Percentiles rank a stretch among this genome's conserved stretches.
These are phyloP conservation scores for Mallotus japonicus DNA, from an alignment of 441 rosid genomes.

Conservation along the genomic window DNA sequence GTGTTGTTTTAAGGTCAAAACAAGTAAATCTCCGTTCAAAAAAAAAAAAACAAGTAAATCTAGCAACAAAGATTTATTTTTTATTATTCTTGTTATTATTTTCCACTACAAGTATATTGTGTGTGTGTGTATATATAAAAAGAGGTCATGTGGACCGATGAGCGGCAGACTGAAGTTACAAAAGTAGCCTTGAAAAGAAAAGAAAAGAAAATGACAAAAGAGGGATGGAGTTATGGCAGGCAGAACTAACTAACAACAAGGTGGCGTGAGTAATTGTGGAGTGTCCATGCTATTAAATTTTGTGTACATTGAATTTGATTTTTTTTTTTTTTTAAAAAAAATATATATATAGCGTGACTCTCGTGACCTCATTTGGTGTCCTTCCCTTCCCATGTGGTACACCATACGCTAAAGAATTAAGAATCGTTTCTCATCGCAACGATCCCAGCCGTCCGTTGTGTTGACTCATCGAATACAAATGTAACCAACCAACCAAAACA, in stretches of 20 bases:
- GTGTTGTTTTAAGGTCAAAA: neutral
- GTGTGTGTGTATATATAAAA: too few species aligned
- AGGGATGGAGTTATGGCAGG: neutral
- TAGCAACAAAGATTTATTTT: neutral
- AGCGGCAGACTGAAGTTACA: neutral
- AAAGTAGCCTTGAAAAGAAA: neutral
- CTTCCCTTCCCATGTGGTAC: neutral
- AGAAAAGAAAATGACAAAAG: neutral
- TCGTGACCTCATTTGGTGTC: conserved; percentile 30
- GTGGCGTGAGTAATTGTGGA: conserved; percentile 17
- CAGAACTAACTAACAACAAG: neutral
- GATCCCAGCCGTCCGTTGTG: conserved; percentile 8
- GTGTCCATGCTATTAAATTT: too few species aligned
- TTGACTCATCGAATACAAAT: neutral
- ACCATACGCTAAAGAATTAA: neutral
- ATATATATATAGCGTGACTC: too few species aligned
- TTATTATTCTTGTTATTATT: too few species aligned
- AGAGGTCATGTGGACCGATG: neutral
- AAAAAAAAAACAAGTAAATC: neutral
- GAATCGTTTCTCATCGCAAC: neutral
- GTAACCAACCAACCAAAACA: neutral
- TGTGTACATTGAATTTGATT: conserved; percentile 17
- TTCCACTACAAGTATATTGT: too few species aligned
- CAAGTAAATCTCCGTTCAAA: too few species aligned
- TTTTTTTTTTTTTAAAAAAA: neutral